These are phyloP conservation scores for Gentiana straminea DNA, from an alignment of 257 asterid species.

Conservation along the genomic window DNA sequence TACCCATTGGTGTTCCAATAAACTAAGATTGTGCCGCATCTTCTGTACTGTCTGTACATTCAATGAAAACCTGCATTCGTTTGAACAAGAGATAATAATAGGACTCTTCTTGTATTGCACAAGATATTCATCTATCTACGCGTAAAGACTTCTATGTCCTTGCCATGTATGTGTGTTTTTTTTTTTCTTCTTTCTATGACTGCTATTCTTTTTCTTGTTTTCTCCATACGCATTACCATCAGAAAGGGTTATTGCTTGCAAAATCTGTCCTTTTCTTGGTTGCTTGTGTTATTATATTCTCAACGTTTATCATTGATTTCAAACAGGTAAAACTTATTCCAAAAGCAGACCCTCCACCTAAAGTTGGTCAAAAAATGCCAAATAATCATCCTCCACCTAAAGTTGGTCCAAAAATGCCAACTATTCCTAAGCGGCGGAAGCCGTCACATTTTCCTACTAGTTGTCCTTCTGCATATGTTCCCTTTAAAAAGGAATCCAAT, in stretches of 20 bases:
- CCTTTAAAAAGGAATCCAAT: neutral
- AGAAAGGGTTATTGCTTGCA: too few relatives aligned
- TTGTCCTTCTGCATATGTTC: neutral
- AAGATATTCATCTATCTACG: too few relatives aligned
- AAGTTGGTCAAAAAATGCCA: conserved; percentile 10
- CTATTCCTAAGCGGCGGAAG: neutral
- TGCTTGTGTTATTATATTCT: neutral
- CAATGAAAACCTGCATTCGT: too few relatives aligned
- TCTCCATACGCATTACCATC: neutral
- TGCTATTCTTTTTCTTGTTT: neutral
- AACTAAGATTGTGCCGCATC: too few relatives aligned
- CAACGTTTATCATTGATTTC: neutral
- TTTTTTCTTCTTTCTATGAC: neutral
- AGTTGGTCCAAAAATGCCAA: too few relatives aligned
- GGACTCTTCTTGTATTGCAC: too few relatives aligned
- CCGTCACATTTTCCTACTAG: neutral
- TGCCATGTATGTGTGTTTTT: too few relatives aligned
- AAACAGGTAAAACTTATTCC: conserved; percentile 10
- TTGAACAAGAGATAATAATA: too few relatives aligned
- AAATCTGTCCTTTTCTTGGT: neutral
- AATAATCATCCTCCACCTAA: conserved; percentile 1
- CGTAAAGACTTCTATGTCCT: too few relatives aligned
- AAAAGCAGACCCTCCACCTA: conserved; percentile 7
- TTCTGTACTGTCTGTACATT: too few relatives aligned
- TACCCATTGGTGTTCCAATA: too few relatives aligned